Evolutionary conservation across 2,329 filamentous ascomycete species (phyloP).

Genomic region (Herpotrichia juniperi): DNA sequence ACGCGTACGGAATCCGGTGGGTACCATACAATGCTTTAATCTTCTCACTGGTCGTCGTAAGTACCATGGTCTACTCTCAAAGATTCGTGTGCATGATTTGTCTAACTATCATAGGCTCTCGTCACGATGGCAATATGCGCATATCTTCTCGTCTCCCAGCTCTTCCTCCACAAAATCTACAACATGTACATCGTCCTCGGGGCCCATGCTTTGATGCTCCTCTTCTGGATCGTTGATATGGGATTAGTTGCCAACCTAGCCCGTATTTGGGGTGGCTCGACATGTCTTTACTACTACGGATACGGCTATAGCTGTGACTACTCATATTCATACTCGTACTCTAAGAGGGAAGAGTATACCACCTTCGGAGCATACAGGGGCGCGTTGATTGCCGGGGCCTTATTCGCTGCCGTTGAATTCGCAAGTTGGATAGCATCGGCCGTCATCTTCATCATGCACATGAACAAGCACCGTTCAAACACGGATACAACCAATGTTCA

Average conservation of each 20-base stretch:
- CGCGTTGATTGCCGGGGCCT: constrained; percentile 27
- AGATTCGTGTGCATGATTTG: constrained; percentile 10
- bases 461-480: constrained; percentile 15
- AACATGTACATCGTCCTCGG: constrained; percentile 62
- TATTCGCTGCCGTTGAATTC: constrained; percentile 32
- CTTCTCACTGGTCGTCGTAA: constrained; percentile 21
- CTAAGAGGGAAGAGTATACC: constrained; percentile 18
- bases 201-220: constrained; percentile 58
- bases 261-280: constrained; percentile 20
- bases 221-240: constrained; percentile 58
- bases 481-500: background rate
- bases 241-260: constrained; percentile 32
- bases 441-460: constrained; percentile 15
- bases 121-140: constrained; percentile 53
- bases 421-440: constrained; percentile 14
- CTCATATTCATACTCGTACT: constrained; percentile 3
- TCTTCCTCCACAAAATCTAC: constrained; percentile 50
- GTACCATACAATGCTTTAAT: constrained; percentile 51
- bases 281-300: constrained; percentile 15
- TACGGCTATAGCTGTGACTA: constrained; percentile 16
- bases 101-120: constrained; percentile 42
- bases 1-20: constrained; percentile 51
- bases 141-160: constrained; percentile 56
- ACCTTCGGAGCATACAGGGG: constrained; percentile 27
- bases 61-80: constrained; percentile 3